phyloP scores from a whole-genome alignment of 768 basidiomycete species.

The Mycena metata region DNA sequence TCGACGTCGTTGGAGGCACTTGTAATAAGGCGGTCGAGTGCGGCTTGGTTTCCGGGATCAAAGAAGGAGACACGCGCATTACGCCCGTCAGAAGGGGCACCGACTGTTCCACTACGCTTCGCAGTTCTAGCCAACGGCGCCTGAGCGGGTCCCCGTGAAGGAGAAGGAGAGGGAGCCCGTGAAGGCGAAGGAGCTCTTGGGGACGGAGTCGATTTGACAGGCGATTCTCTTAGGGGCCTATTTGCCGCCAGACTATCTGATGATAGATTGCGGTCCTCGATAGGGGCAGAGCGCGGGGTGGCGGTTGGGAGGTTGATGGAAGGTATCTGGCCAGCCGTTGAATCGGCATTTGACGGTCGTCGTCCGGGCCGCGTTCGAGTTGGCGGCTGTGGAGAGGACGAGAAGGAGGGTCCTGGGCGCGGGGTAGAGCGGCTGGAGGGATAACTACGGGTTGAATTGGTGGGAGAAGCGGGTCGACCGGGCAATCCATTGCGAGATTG shows the following conservation, averaged over 20 bases:
- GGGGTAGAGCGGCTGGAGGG: conserved; percentile 27
- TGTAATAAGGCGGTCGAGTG: conserved; percentile 77
- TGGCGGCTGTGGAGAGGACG: conserved; percentile 51
- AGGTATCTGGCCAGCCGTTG: conserved; percentile 51
- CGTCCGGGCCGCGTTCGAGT: conserved; percentile 49
- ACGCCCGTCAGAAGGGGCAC: conserved; percentile 53
- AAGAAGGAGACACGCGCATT: conserved; percentile 86
- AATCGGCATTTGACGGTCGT: conserved; percentile 61
- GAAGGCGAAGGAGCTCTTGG: conserved; percentile 40
- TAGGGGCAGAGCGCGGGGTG: conserved; percentile 23
- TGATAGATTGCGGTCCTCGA: conserved; percentile 28
- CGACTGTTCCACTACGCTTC: conserved; percentile 26
- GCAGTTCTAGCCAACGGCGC: conserved; percentile 29
- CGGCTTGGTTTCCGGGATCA: conserved; percentile 82
- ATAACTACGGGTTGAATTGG: conserved; percentile 44
- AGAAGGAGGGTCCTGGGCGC: conserved; percentile 45
- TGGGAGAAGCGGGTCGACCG: conserved; percentile 59
- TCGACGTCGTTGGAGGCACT: conserved; percentile 64
- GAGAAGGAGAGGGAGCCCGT: conserved; percentile 37
- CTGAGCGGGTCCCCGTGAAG: conserved; percentile 3
- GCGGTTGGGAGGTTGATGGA: conserved; percentile 40
- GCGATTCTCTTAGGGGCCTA: conserved; percentile 38
- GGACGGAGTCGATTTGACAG: conserved; percentile 41
- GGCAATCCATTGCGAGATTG: conserved; percentile 45
- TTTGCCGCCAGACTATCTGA: conserved; percentile 41